Evolutionary conservation across 805 yeast species (phyloP).

Genomic region (Saccharomycopsis guyanensis): DNA sequence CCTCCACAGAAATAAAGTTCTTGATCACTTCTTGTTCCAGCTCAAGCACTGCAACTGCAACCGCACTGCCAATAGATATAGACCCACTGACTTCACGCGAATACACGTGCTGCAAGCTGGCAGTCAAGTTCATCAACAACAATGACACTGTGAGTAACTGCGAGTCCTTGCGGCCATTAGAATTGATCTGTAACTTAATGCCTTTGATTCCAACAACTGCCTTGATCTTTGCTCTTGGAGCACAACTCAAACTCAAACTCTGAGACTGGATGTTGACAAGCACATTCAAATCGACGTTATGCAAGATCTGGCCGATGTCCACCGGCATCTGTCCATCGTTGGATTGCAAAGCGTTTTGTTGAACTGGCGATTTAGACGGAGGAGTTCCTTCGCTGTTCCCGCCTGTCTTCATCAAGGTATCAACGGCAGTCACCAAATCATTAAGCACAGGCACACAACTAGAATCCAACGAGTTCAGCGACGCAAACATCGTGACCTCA

Average conservation of each 20-base stretch:
- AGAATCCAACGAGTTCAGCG: conserved; percentile 64
- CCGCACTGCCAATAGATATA: conserved; percentile 38
- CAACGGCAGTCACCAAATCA: conserved; percentile 47
- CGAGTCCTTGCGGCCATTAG: conserved; percentile 36
- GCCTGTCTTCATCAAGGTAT: conserved; percentile 35
- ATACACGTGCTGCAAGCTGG: conserved; percentile 81
- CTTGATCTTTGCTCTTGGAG: conserved; percentile 88
- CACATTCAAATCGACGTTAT: conserved; percentile 52
- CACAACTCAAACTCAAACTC: conserved; percentile 73
- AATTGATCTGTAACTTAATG: conserved; percentile 49
- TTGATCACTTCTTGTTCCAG: conserved; percentile 30
- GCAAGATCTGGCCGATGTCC: conserved; percentile 40
- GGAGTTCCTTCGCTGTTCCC: background rate
- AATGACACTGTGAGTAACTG: conserved; percentile 39
- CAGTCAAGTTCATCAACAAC: conserved; percentile 47
- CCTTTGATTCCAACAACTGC: conserved; percentile 73
- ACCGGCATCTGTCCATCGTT: conserved; percentile 7
- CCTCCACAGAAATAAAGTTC: conserved; percentile 41
- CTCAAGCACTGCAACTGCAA: conserved; percentile 42
- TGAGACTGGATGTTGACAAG: conserved; percentile 67
- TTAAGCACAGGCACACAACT: conserved; percentile 70
- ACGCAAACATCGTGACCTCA: conserved; percentile 56
- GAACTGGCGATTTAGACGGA: background rate
- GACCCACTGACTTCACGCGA: conserved; percentile 86
- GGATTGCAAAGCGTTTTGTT: background rate